These are phyloP conservation scores for Aspergillus sp. DNA, from an alignment of 2,329 filamentous ascomycete genomes.

Conservation along the genomic window DNA sequence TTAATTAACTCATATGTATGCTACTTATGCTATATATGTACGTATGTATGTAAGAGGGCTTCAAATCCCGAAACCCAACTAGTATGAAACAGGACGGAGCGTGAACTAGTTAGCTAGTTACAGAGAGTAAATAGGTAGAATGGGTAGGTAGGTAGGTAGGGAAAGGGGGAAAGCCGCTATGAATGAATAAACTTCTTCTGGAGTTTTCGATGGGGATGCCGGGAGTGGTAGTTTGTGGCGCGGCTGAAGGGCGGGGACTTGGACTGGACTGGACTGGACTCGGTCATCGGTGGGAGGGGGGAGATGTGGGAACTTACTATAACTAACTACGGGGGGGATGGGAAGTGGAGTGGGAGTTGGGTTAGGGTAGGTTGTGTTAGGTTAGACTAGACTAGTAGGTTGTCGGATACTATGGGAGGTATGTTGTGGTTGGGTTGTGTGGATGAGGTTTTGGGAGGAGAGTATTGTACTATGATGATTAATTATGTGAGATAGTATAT, in stretches of 20 bases:
- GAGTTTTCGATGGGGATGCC: constrained; percentile 13
- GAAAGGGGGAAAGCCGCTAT: neutral
- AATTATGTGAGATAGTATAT: too few species aligned
- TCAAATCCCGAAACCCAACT: neutral
- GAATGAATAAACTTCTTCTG: constrained; percentile 16
- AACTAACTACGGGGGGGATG: too few species aligned
- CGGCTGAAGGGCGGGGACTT: constrained; percentile 20
- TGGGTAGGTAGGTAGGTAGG: neutral
- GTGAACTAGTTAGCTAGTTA: too few species aligned
- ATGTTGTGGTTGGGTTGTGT: too few species aligned
- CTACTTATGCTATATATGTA: neutral
- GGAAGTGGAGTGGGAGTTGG: too few species aligned
- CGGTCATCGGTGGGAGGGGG: too few species aligned
- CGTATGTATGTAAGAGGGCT: neutral
- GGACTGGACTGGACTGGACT: neutral
- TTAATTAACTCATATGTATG: neutral
- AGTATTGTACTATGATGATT: too few species aligned
- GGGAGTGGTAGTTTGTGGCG: constrained; percentile 16
- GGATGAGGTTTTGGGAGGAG: too few species aligned
- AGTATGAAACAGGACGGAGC: too few species aligned
- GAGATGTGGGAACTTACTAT: neutral
- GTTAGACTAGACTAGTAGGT: too few species aligned
- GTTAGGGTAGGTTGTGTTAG: too few species aligned
- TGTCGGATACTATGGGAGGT: too few species aligned
- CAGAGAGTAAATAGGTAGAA: neutral